A percentile compares a stretch with the other conserved stretches of the same genome.
Evolutionary conservation across 352 stramenopile species (phyloP).

Genomic region (Pythium phragmiticola): DNA sequence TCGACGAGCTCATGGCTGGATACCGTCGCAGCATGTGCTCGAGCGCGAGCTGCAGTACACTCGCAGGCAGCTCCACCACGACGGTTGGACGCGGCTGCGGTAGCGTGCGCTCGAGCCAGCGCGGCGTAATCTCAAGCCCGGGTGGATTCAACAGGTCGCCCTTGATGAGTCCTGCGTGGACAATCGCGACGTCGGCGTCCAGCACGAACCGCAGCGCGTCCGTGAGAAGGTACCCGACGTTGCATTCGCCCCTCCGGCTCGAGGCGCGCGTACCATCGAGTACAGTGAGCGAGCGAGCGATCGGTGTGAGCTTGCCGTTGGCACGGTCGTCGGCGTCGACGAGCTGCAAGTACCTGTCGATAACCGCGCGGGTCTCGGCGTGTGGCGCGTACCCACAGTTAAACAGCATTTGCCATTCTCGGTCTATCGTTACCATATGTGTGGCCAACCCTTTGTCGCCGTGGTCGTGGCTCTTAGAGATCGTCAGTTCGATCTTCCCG

Average conservation of each 20-base stretch:
- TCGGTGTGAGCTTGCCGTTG: constrained; percentile 40
- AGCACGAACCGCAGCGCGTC: constrained; percentile 68
- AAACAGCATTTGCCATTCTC: constrained; percentile 72
- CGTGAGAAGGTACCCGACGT: constrained; percentile 74
- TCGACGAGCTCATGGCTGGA: constrained; percentile 62
- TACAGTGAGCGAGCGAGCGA: constrained; percentile 32
- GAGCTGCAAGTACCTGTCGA: constrained; percentile 40
- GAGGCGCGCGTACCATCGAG: constrained; percentile 69
- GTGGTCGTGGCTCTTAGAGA: constrained; percentile 23
- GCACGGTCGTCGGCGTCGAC: constrained; percentile 53
- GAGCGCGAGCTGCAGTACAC: constrained; percentile 49
- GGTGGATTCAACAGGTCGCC: constrained; percentile 58
- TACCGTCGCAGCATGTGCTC: constrained; percentile 62
- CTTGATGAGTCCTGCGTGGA: constrained; percentile 85
- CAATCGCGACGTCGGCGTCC: constrained; percentile 48
- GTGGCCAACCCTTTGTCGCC: too few species aligned
- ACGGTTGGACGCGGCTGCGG: constrained; percentile 56
- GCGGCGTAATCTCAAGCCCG: constrained; percentile 49
- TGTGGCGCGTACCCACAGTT: constrained; percentile 60
- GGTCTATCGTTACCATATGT: background rate
- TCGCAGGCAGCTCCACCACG: constrained; percentile 51
- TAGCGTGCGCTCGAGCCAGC: constrained; percentile 67
- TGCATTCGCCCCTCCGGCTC: constrained; percentile 64
- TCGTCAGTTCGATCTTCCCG: constrained; percentile 60
- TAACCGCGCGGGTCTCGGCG: constrained; percentile 35